Percentiles rank a stretch among this genome's conserved stretches.
Evolutionary conservation across 768 basidiomycete species (phyloP).

Genomic region (Auricularia sp.): DNA sequence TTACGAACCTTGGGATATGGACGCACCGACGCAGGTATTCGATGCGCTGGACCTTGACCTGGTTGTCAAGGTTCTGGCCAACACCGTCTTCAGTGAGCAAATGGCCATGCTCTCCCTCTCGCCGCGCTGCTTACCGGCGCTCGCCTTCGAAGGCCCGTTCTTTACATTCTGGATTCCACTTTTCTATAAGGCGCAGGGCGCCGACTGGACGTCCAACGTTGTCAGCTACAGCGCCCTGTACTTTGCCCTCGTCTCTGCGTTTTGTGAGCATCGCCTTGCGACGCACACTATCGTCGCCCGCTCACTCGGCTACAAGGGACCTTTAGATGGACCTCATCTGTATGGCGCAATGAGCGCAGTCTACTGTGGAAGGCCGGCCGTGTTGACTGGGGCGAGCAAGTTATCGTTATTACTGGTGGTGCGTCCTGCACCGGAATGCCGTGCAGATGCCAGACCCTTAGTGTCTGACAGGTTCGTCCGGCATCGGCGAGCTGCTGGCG

Average conservation of each 20-base stretch:
- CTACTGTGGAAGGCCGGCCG: slow-evolving; percentile 47
- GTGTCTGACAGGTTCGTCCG: slow-evolving; percentile 57
- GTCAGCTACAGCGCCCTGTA: slow-evolving; percentile 46
- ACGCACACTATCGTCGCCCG: neutral
- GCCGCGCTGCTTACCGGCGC: neutral
- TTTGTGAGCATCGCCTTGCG: slow-evolving; percentile 46
- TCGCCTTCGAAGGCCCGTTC: slow-evolving; percentile 53
- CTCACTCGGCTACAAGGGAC: slow-evolving; percentile 37
- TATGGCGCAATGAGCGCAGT: slow-evolving; percentile 68
- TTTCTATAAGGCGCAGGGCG: slow-evolving; percentile 62
- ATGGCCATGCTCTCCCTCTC: neutral
- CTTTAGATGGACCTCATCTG: slow-evolving; percentile 54
- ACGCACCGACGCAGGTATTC: slow-evolving; percentile 26
- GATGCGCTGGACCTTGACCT: slow-evolving; percentile 70
- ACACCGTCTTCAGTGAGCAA: slow-evolving; percentile 71
- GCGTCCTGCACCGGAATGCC: slow-evolving; percentile 11
- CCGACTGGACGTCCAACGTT: slow-evolving; percentile 36
- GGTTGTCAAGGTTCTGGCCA: slow-evolving; percentile 63
- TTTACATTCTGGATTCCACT: slow-evolving; percentile 73
- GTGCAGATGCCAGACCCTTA: neutral
- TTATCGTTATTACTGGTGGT: slow-evolving; percentile 90
- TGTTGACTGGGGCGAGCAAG: slow-evolving; percentile 80
- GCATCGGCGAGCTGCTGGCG: slow-evolving; percentile 79
- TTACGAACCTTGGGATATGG: neutral
- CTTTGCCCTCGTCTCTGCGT: slow-evolving; percentile 45